Conservation (phyloP, 305 asterid species). For the Plantago lanceolata region DNA sequence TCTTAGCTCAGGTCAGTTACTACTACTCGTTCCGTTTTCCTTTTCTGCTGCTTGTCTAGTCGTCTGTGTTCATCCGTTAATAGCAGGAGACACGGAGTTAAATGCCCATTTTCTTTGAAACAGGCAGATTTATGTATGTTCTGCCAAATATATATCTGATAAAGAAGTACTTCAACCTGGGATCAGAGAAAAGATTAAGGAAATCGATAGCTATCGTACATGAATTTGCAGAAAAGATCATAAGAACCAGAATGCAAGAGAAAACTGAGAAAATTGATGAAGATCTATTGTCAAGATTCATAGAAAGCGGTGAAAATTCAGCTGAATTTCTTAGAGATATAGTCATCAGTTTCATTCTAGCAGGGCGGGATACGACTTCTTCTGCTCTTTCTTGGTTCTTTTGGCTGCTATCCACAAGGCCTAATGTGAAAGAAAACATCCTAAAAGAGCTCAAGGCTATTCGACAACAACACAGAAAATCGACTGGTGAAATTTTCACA, state of each 20-base stretch:
- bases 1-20: conserved; percentile 35
- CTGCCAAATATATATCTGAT: conserved; percentile 30
- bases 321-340: conserved; percentile 50
- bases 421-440: conserved; percentile 38
- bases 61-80: too few species aligned
- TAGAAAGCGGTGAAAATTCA: conserved; percentile 35
- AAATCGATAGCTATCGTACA: conserved; percentile 46
- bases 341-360: conserved; percentile 65
- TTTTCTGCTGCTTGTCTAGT: too few species aligned
- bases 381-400: conserved; percentile 72
- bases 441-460: conserved; percentile 39
- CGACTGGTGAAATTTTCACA: conserved; percentile 33
- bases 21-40: too few species aligned
- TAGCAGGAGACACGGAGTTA: too few species aligned
- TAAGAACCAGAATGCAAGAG: conserved; percentile 44
- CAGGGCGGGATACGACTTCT: conserved; percentile 75
- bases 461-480: conserved; percentile 28
- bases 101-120: neutral
- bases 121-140: conserved; percentile 57
- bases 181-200: conserved; percentile 47
- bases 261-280: conserved; percentile 36
- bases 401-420: conserved; percentile 49
- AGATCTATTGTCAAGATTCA: conserved; percentile 61
- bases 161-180: conserved; percentile 44
- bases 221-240: conserved; percentile 58